Conservation (phyloP, 176 grass and related monocot species). For the Cenchrus americanus region DNA sequence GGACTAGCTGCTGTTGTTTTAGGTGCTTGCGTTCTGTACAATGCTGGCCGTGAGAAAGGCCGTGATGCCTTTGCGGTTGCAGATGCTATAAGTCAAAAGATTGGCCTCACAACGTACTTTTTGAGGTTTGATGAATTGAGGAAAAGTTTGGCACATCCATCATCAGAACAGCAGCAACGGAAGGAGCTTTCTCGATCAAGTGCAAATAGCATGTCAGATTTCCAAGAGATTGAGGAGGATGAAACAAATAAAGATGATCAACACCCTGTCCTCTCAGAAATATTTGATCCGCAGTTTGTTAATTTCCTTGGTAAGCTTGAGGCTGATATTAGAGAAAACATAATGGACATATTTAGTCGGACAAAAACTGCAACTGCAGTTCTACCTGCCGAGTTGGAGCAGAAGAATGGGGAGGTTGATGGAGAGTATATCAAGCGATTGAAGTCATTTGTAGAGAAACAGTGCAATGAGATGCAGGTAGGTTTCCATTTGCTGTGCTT, state of each 20-base stretch:
- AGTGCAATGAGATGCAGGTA: constrained; percentile 99
- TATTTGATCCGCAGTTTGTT: constrained; percentile 78
- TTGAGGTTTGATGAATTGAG: constrained; percentile 81
- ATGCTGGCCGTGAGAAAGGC: constrained; percentile 68
- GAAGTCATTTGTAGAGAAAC: constrained; percentile 89
- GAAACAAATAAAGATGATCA: constrained; percentile 63
- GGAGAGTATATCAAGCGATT: constrained; percentile 85
- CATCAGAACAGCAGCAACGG: constrained; percentile 48
- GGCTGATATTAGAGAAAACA: constrained; percentile 80
- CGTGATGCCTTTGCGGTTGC: constrained; percentile 82
- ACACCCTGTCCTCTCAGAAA: constrained; percentile 77
- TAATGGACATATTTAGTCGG: constrained; percentile 80
- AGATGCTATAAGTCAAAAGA: constrained; percentile 90
- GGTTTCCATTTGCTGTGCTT: constrained; percentile 11
- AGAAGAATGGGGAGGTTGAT: constrained; percentile 80
- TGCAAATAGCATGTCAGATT: constrained; percentile 79
- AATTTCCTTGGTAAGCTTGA: constrained; percentile 75
- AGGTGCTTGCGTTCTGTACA: constrained; percentile 84
- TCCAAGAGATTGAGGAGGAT: constrained; percentile 73
- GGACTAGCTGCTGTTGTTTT: constrained; percentile 92
- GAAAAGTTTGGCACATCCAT: constrained; percentile 60
- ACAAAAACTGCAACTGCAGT: constrained; percentile 78
- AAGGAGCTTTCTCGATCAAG: constrained; percentile 81
- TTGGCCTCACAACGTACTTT: constrained; percentile 82
- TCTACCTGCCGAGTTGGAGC: constrained; percentile 87